These are phyloP conservation scores for Amylostereum areolatum DNA, from an alignment of 1,284 basidiomycete genomes.

Conservation along the genomic window DNA sequence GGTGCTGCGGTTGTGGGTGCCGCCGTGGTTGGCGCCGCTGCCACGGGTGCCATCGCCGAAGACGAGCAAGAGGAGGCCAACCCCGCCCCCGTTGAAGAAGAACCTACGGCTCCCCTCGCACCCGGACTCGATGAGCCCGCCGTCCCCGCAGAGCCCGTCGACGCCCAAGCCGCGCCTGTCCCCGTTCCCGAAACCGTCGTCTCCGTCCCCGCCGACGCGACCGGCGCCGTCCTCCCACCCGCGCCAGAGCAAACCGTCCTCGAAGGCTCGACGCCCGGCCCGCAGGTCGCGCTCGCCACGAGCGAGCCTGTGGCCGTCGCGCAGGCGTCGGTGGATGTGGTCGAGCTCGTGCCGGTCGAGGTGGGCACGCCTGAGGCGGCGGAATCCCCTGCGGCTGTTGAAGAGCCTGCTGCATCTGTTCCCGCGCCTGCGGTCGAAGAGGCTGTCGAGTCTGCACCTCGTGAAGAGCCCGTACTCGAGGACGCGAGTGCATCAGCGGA, in stretches of 20 bases:
- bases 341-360: background rate
- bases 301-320: constrained; percentile 16
- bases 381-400: background rate
- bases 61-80: background rate
- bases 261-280: constrained; percentile 32
- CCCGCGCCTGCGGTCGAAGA: background rate
- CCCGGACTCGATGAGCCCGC: background rate
- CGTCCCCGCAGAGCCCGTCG: background rate
- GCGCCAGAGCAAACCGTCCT: constrained; percentile 29
- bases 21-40: constrained; percentile 12
- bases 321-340: background rate
- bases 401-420: background rate
- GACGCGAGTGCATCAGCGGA: background rate
- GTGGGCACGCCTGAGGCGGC: background rate
- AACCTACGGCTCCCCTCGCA: background rate
- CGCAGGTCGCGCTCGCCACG: constrained; percentile 25
- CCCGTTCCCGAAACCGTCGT: constrained; percentile 6
- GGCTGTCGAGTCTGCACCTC: background rate
- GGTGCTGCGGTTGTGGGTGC: constrained; percentile 8
- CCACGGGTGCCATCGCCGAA: constrained; percentile 10
- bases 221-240: constrained; percentile 16
- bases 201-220: constrained; percentile 2
- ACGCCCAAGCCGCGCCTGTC: background rate
- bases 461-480: background rate
- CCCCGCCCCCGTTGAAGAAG: background rate